A percentile compares a stretch with the other conserved stretches of the same genome.
Evolutionary conservation across 306 rosid species (phyloP).

Genomic region (Medicago arabica): DNA sequence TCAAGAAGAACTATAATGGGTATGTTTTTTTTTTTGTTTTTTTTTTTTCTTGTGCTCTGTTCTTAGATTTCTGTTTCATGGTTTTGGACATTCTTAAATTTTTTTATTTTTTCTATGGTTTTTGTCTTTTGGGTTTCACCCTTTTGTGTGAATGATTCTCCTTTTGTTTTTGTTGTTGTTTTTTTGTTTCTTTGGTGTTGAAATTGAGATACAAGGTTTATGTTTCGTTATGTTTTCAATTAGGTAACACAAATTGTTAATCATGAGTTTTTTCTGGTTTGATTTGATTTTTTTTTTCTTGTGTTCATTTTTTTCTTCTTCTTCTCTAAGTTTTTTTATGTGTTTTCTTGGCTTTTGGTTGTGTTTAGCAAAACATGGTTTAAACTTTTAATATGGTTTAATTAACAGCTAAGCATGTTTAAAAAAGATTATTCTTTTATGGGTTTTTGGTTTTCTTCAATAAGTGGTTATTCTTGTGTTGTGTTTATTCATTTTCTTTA

Average conservation of each 20-base stretch:
- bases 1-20: slow-evolving; percentile 56
- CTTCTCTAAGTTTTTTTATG: background rate
- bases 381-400: slow-evolving; percentile 46
- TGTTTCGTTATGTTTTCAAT: slow-evolving; percentile 28
- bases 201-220: slow-evolving; percentile 18
- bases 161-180: background rate
- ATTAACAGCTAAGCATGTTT: slow-evolving; percentile 43
- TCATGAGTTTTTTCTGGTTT: slow-evolving; percentile 11
- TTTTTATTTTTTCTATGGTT: background rate
- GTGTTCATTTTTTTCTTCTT: slow-evolving; percentile 6
- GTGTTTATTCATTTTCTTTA: slow-evolving; percentile 30
- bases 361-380: slow-evolving; percentile 23
- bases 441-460: slow-evolving; percentile 47
- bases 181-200: slow-evolving; percentile 1
- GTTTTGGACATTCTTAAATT: slow-evolving; percentile 36
- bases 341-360: slow-evolving; percentile 3
- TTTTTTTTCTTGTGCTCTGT: slow-evolving; percentile 45
- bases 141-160: slow-evolving; percentile 8
- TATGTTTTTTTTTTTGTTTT: slow-evolving; percentile 37
- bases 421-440: slow-evolving; percentile 29
- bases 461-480: slow-evolving; percentile 41
- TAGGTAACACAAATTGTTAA: background rate
- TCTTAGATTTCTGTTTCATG: slow-evolving; percentile 43
- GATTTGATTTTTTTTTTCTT: slow-evolving; percentile 19
- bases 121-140: slow-evolving; percentile 15